These are phyloP conservation scores for Escovopsis sp. DNA, from an alignment of 2,329 filamentous ascomycete species.

Conservation along the genomic window DNA sequence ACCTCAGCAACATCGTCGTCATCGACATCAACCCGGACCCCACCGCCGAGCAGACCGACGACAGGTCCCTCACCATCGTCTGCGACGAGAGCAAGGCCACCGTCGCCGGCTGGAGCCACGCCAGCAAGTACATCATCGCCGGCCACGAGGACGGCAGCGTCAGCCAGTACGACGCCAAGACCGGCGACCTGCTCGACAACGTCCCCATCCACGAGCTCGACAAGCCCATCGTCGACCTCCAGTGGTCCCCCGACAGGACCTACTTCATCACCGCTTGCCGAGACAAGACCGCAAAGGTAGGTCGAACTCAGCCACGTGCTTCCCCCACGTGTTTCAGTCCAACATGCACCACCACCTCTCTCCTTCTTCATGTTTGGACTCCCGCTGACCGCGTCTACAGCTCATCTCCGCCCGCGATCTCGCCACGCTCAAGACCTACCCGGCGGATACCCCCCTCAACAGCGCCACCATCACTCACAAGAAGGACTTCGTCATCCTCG, in stretches of 20 bases:
- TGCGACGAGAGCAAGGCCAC: constrained; percentile 95
- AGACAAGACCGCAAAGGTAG: constrained; percentile 89
- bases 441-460: constrained; percentile 89
- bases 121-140: constrained; percentile 91
- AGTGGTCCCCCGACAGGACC: constrained; percentile 85
- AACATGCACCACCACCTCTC: too few relatives aligned
- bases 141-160: constrained; percentile 94
- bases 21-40: constrained; percentile 77
- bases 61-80: constrained; percentile 73
- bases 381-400: constrained; percentile 21
- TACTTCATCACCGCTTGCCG: constrained; percentile 98
- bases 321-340: too few relatives aligned
- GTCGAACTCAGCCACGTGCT: too few relatives aligned
- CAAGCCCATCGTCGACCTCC: constrained; percentile 74
- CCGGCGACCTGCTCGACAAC: constrained; percentile 68
- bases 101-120: constrained; percentile 90
- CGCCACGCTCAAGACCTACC: constrained; percentile 82
- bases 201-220: constrained; percentile 75
- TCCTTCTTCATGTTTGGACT: too few relatives aligned
- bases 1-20: constrained; percentile 85
- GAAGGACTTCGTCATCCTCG: constrained; percentile 95
- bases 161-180: constrained; percentile 84
- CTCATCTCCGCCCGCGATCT: constrained; percentile 77
- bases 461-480: constrained; percentile 84
- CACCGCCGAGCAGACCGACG: constrained; percentile 68